A percentile compares a stretch with the other conserved stretches of the same genome.
phyloP scores from a whole-genome alignment of 441 rosid genomes.

The Erodium moschatum region DNA sequence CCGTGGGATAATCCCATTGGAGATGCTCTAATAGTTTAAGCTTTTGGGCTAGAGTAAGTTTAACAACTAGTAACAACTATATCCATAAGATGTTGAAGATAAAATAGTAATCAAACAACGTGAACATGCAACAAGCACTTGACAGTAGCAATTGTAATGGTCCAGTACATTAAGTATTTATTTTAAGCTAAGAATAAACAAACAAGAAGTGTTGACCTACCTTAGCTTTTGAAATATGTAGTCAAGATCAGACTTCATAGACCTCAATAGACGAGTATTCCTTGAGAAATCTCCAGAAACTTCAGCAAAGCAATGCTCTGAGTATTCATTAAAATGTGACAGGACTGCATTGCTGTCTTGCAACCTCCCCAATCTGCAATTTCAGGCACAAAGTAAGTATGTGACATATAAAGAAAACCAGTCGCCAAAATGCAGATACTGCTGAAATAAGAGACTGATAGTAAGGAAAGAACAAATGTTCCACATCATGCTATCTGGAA shows the following conservation, averaged over 20 bases:
- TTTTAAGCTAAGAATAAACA: slow-evolving; percentile 7
- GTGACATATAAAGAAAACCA: neutral
- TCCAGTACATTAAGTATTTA: neutral
- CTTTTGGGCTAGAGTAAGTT: no score
- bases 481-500: neutral
- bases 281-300: slow-evolving; percentile 58
- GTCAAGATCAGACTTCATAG: slow-evolving; percentile 80
- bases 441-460: neutral
- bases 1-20: no score
- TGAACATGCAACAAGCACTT: neutral
- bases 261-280: slow-evolving; percentile 55
- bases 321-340: slow-evolving; percentile 72
- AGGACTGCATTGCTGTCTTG: slow-evolving; percentile 92
- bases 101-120: neutral
- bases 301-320: slow-evolving; percentile 68
- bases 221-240: slow-evolving; percentile 81
- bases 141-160: neutral
- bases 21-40: no score
- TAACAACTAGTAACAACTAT: neutral
- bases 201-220: slow-evolving; percentile 23
- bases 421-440: neutral
- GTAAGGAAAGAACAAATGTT: neutral
- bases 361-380: slow-evolving; percentile 73
- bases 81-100: neutral
- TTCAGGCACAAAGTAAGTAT: neutral